A percentile compares a stretch with the other conserved stretches of the same genome.
Conservation (phyloP, 441 rosid species). For the Pelargonium exstipulatum region DNA sequence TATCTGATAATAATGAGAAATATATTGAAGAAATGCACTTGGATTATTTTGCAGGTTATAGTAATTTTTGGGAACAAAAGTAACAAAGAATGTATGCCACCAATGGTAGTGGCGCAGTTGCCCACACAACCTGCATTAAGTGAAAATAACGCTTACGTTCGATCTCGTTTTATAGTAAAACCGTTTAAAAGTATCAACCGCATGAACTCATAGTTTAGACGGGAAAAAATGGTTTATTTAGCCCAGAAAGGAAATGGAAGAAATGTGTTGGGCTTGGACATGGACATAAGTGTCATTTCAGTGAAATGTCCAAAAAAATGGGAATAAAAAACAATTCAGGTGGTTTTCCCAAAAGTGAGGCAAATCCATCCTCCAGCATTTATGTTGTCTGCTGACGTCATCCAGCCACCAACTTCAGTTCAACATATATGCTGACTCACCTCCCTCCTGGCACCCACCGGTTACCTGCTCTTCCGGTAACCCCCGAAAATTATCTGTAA, state of each 20-base stretch:
- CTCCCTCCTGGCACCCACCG: neutral
- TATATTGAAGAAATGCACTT: no score
- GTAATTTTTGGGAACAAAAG: no score
- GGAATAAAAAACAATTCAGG: neutral
- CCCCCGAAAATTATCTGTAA: neutral
- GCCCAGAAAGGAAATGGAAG: neutral
- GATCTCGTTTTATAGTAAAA: no score
- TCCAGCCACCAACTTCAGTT: neutral
- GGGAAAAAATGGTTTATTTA: no score
- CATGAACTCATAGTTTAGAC: no score
- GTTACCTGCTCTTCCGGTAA: conserved; percentile 4
- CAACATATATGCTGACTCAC: neutral
- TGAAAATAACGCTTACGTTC: no score
- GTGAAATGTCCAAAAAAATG: neutral
- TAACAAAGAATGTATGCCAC: no score
- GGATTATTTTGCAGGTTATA: no score
- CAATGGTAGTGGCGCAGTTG: no score
- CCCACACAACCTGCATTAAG: no score
- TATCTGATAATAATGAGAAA: no score
- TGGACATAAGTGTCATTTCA: neutral
- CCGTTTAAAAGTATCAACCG: no score
- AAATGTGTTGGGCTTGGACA: neutral
- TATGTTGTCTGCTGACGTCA: neutral
- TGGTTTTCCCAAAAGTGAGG: neutral
- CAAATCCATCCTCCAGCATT: neutral